Evolutionary conservation across 2,329 filamentous ascomycete species (phyloP).

Genomic region (Aspergillus brunneoviolaceus): DNA sequence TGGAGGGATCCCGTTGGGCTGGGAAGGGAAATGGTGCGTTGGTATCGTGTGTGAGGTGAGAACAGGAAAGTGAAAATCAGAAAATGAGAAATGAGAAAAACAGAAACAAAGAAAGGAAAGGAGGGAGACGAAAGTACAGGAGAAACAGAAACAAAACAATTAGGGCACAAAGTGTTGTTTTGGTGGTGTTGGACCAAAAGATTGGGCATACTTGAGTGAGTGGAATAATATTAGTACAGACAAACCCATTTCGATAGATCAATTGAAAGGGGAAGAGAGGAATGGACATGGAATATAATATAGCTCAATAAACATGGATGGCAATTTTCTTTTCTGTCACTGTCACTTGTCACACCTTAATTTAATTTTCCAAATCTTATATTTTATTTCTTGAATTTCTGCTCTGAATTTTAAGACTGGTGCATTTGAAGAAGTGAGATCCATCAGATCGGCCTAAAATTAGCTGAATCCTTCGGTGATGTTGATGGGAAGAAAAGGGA

Average conservation of each 20-base stretch:
- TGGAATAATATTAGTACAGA: neutral
- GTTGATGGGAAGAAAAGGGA: neutral
- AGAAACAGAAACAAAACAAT: neutral
- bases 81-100: neutral
- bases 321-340: neutral
- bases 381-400: neutral
- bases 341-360: neutral
- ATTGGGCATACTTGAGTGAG: neutral
- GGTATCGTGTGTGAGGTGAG: conserved; percentile 12
- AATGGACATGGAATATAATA: neutral
- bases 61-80: too few species aligned
- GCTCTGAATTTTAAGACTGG: neutral
- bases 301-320: neutral
- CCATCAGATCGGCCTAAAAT: neutral
- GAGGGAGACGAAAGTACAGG: neutral
- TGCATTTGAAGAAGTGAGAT: neutral
- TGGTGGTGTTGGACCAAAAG: neutral
- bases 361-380: neutral
- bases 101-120: neutral
- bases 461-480: neutral
- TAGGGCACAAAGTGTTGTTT: neutral
- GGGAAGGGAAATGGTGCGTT: conserved; percentile 3
- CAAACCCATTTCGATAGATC: neutral
- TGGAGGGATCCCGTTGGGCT: neutral
- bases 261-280: neutral